Percentiles rank a stretch among this genome's conserved stretches.
Evolutionary conservation across 2,329 filamentous ascomycete genomes (phyloP).

Genomic region (Clonostachys byssicola): DNA sequence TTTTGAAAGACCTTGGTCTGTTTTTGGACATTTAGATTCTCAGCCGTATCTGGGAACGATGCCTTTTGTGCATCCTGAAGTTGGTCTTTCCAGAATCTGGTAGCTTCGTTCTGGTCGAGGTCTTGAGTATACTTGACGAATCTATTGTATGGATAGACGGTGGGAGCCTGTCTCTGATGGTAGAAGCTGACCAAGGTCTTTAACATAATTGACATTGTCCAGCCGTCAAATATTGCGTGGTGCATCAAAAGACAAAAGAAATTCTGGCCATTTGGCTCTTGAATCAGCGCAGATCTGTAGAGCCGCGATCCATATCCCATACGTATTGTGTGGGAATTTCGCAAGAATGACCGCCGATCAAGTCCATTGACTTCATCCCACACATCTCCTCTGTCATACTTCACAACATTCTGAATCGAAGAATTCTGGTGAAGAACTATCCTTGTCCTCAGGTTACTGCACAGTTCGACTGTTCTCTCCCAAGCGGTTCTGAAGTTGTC

Average conservation of each 20-base stretch:
- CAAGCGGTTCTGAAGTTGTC: slow-evolving; percentile 7
- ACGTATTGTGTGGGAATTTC: not conserved
- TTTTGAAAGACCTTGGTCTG: not conserved
- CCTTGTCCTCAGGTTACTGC: slow-evolving; percentile 10
- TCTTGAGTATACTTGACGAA: slow-evolving; percentile 35
- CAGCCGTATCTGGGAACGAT: slow-evolving; percentile 1
- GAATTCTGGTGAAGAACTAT: slow-evolving; percentile 7
- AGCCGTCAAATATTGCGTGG: slow-evolving; percentile 19
- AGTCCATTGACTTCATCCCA: not conserved
- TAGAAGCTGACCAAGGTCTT: not conserved
- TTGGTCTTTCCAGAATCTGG: not conserved
- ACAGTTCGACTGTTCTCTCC: slow-evolving; percentile 7
- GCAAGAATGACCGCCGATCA: not conserved
- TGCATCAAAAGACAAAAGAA: slow-evolving; percentile 16
- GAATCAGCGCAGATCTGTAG: slow-evolving; percentile 5
- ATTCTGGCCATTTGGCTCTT: not conserved
- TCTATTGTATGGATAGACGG: slow-evolving; percentile 21
- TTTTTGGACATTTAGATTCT: not conserved
- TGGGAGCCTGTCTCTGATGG: not conserved
- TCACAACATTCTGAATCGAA: slow-evolving; percentile 6
- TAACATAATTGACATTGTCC: slow-evolving; percentile 8
- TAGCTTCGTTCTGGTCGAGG: slow-evolving; percentile 6
- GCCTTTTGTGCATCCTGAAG: slow-evolving; percentile 4
- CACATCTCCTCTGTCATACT: not conserved
- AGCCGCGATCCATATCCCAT: slow-evolving; percentile 7